Conservation (phyloP, 192 early-diverging fungal genomes). For the Coemansia nantahalensis region DNA sequence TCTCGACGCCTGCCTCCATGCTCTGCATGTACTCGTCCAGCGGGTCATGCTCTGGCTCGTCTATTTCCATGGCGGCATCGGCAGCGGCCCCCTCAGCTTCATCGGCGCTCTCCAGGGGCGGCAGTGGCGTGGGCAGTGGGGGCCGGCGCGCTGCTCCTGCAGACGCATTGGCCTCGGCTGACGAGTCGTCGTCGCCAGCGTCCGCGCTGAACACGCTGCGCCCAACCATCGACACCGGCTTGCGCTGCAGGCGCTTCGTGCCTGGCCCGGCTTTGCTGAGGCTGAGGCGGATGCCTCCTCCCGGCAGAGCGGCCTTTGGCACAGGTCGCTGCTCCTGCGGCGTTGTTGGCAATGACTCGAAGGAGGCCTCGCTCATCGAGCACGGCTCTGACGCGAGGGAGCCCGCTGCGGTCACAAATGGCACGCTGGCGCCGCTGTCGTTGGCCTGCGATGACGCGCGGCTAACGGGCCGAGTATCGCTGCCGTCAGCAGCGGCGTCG, state of each 20-base stretch:
- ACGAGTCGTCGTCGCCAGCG: slow-evolving; percentile 9
- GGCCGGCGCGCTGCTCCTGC: neutral
- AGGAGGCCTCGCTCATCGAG: slow-evolving; percentile 11
- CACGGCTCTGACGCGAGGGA: slow-evolving; percentile 15
- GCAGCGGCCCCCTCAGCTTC: neutral
- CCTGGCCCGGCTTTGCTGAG: slow-evolving; percentile 33
- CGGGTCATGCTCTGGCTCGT: slow-evolving; percentile 61
- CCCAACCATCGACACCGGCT: slow-evolving; percentile 27
- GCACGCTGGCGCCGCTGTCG: slow-evolving; percentile 17
- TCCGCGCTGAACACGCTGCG: slow-evolving; percentile 36
- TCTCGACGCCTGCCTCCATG: slow-evolving; percentile 71
- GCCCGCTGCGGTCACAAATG: slow-evolving; percentile 40
- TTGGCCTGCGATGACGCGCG: slow-evolving; percentile 19
- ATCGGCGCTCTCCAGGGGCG: neutral
- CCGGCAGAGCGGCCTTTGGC: too few species aligned
- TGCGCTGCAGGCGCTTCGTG: slow-evolving; percentile 47
- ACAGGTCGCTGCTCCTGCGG: too few species aligned
- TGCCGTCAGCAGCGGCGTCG: neutral
- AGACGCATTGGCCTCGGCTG: neutral
- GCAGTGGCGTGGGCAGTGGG: neutral
- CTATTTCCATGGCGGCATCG: slow-evolving; percentile 37
- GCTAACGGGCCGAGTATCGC: neutral
- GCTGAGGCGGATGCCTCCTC: slow-evolving; percentile 4
- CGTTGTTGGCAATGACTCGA: slow-evolving; percentile 20
- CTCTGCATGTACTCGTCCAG: slow-evolving; percentile 88